A percentile compares a stretch with the other conserved stretches of the same genome.
Evolutionary conservation across 345 rosid species (phyloP).

Genomic region (Clausena lansium): DNA sequence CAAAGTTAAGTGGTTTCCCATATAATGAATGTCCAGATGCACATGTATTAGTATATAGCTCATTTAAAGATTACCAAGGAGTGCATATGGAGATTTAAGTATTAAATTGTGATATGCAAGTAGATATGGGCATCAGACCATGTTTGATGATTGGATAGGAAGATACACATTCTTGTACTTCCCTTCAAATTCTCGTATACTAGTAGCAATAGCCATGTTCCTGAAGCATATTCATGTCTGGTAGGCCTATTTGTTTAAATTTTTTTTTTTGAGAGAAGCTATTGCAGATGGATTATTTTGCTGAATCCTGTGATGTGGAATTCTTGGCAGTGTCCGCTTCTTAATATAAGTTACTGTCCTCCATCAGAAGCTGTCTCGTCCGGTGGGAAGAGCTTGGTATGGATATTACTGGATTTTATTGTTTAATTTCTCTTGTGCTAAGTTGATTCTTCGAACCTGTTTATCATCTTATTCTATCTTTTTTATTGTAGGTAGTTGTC

Average conservation of each 20-base stretch:
- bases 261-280: not conserved
- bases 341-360: constrained; percentile 92
- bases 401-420: constrained; percentile 7
- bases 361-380: constrained; percentile 68
- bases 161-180: not conserved
- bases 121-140: not conserved
- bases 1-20: not conserved
- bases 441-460: constrained; percentile 15
- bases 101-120: not conserved
- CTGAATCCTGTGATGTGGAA: not conserved
- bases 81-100: not conserved
- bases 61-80: not conserved
- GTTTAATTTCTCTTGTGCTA: constrained; percentile 9
- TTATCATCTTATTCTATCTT: constrained; percentile 13
- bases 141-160: not conserved
- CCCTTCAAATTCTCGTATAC: not conserved
- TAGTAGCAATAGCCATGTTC: not conserved
- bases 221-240: not conserved
- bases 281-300: not conserved
- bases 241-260: not conserved
- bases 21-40: not conserved
- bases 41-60: not conserved
- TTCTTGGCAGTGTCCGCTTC: constrained; percentile 76
- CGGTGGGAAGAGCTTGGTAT: constrained; percentile 72
- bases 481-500: constrained; percentile 57